phyloP scores from a whole-genome alignment of 768 basidiomycete genomes.

The Lyophyllum semitale region DNA sequence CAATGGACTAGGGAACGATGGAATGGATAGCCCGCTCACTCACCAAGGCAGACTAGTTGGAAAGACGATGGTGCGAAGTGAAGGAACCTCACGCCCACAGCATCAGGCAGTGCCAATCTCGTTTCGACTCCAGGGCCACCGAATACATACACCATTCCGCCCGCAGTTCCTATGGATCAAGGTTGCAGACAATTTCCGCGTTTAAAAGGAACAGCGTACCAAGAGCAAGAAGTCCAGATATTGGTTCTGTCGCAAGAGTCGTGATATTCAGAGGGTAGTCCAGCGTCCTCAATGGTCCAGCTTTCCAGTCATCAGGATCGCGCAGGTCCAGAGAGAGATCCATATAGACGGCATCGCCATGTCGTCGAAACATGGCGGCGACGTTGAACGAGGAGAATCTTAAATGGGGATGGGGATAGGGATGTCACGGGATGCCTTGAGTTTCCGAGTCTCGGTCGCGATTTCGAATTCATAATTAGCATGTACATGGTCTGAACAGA shows the following conservation, averaged over 20 bases:
- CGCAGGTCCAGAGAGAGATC: slow-evolving; percentile 61
- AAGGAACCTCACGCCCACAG: slow-evolving; percentile 55
- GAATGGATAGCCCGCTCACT: slow-evolving; percentile 12
- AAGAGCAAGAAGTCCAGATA: slow-evolving; percentile 60
- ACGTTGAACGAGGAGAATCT: not conserved
- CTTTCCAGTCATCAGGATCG: slow-evolving; percentile 60
- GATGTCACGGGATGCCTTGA: not conserved
- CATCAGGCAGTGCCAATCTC: slow-evolving; percentile 47
- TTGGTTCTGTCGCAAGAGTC: slow-evolving; percentile 58
- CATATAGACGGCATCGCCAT: slow-evolving; percentile 30
- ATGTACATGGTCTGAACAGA: not conserved
- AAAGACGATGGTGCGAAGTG: slow-evolving; percentile 58
- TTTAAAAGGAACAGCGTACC: slow-evolving; percentile 36
- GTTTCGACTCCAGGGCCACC: slow-evolving; percentile 68
- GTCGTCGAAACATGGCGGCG: slow-evolving; percentile 42
- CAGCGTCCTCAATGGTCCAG: slow-evolving; percentile 48
- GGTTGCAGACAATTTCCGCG: not conserved
- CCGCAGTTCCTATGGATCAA: slow-evolving; percentile 52
- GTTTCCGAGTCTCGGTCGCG: not conserved
- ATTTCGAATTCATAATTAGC: too few species aligned
- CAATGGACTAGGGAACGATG: not conserved
- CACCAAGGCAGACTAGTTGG: slow-evolving; percentile 67
- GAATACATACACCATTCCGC: slow-evolving; percentile 64
- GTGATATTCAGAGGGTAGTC: slow-evolving; percentile 54
- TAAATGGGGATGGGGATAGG: not conserved